A percentile compares a stretch with the other conserved stretches of the same genome.
Conservation (phyloP, 2,329 filamentous ascomycete genomes). For the Trichoderma sp. region DNA sequence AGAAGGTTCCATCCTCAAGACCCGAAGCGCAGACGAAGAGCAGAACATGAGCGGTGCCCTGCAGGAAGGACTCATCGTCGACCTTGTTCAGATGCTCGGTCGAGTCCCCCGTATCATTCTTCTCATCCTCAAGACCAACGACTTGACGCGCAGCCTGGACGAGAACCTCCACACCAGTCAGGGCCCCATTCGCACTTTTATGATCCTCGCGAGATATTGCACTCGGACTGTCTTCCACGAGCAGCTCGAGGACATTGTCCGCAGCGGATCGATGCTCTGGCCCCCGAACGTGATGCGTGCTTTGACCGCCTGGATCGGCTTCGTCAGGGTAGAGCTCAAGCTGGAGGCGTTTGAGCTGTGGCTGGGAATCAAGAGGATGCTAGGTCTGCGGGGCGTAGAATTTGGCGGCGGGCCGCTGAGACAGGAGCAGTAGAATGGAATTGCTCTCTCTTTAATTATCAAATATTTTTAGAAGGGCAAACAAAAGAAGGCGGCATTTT, state of each 20-base stretch:
- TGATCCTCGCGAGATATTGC: constrained; percentile 70
- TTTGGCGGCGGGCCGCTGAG: constrained; percentile 31
- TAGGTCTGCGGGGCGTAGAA: constrained; percentile 37
- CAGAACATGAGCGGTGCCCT: constrained; percentile 81
- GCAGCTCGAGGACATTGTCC: constrained; percentile 58
- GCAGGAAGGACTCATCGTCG: constrained; percentile 83
- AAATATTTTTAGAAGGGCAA: not conserved
- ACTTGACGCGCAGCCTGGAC: constrained; percentile 89
- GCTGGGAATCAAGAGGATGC: constrained; percentile 54
- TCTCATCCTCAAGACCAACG: constrained; percentile 96
- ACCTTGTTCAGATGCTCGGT: constrained; percentile 84
- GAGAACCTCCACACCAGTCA: constrained; percentile 80
- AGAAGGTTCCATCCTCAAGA: constrained; percentile 56
- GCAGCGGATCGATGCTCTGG: constrained; percentile 57
- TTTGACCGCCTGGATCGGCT: constrained; percentile 58
- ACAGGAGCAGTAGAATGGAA: constrained; percentile 12
- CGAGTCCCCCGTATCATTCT: constrained; percentile 90
- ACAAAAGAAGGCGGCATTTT: not conserved
- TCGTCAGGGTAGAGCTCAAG: constrained; percentile 62
- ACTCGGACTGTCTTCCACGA: constrained; percentile 66
- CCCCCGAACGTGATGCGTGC: constrained; percentile 57
- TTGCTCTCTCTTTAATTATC: not conserved
- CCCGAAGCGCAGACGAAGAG: constrained; percentile 75
- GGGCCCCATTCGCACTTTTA: constrained; percentile 64
- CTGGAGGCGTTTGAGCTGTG: constrained; percentile 64